These are phyloP conservation scores for Aspergillus steynii DNA, from an alignment of 495 filamentous ascomycete species.

Conservation along the genomic window DNA sequence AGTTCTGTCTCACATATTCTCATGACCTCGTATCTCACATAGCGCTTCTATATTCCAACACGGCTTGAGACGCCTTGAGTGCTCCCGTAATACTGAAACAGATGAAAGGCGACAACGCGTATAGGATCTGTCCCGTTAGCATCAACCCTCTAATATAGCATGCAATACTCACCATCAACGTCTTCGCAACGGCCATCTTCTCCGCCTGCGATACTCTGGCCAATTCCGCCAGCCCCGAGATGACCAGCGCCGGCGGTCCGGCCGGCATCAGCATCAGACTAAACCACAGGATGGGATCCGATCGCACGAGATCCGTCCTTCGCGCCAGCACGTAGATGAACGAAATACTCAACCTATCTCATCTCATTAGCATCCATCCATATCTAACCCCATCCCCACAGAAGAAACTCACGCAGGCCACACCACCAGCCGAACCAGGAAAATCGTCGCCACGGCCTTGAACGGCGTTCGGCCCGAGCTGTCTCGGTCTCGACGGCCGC, in stretches of 20 bases:
- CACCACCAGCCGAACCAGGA: slow-evolving; percentile 62
- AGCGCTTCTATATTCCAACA: slow-evolving; percentile 15
- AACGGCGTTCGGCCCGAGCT: slow-evolving; percentile 50
- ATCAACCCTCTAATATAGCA: background rate
- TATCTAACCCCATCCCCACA: background rate
- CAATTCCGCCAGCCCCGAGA: slow-evolving; percentile 67
- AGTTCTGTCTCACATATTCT: background rate
- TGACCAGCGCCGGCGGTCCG: slow-evolving; percentile 69
- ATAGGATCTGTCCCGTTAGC: slow-evolving; percentile 40
- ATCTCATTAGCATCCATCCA: background rate
- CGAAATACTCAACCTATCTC: slow-evolving; percentile 50
- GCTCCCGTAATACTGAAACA: slow-evolving; percentile 54
- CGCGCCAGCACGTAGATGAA: slow-evolving; percentile 62
- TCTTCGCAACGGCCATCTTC: slow-evolving; percentile 70
- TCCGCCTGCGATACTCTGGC: slow-evolving; percentile 55
- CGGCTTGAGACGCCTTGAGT: slow-evolving; percentile 48
- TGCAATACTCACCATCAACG: slow-evolving; percentile 55
- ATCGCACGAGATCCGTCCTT: slow-evolving; percentile 53
- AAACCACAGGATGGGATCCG: slow-evolving; percentile 77
- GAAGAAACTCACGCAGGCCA: slow-evolving; percentile 56
- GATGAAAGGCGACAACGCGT: slow-evolving; percentile 52
- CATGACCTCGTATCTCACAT: background rate
- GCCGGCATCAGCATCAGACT: slow-evolving; percentile 75
- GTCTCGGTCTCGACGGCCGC: slow-evolving; percentile 45
- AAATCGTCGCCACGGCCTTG: slow-evolving; percentile 52